Evolutionary conservation across 352 stramenopile species (phyloP), one percentile per base, ranked within the genome.

Genomic region (Blastocystis sp.): DNA sequence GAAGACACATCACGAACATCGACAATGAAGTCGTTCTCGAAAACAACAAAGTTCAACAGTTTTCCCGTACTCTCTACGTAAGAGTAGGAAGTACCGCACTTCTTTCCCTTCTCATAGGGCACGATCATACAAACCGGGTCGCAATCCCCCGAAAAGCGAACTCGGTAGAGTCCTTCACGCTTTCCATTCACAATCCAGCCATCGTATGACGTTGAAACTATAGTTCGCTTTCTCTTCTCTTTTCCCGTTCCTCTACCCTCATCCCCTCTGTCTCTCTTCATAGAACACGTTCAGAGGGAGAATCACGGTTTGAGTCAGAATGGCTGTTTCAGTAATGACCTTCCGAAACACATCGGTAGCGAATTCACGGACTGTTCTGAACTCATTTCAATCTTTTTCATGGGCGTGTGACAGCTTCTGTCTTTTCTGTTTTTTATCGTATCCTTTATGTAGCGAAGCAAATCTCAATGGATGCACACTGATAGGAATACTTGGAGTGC

Each of bases 141-240:
- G 66, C 71, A 81, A 81, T 81, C 71, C 17, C 71, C 71, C 0
- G 52, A 53, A 65, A 81, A 41, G 23, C n/a, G 23, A 9, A 81
- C 41, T 4, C 62, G 14, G 2, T 59, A 64, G 9, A 66, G 43
- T 28, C 71, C 71, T 23, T 81, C 71, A n/a, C 71, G 43, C 11
- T 45, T 28, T 3, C 71, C 43, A 67, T 81, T 38, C 28, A 40
- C n/a, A 4, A 81, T 10, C 28, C 14, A 43, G 17, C 71, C 71
- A 81, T 64, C n/a, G 40, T 81, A 81, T 0, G 43, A 23, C 19
- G 71, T 67, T 19, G 28, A n/a, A 2, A 81, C 38, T 0, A 81
- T 11, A 38, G 10, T 21, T 19, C 11, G 7, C 62, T 41, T 62
- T 48, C 66, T 81, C 28, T 43, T 21, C 21, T 61, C 9, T 38